Conservation (phyloP, 345 rosid genomes). For the Eutrema japonicum region DNA sequence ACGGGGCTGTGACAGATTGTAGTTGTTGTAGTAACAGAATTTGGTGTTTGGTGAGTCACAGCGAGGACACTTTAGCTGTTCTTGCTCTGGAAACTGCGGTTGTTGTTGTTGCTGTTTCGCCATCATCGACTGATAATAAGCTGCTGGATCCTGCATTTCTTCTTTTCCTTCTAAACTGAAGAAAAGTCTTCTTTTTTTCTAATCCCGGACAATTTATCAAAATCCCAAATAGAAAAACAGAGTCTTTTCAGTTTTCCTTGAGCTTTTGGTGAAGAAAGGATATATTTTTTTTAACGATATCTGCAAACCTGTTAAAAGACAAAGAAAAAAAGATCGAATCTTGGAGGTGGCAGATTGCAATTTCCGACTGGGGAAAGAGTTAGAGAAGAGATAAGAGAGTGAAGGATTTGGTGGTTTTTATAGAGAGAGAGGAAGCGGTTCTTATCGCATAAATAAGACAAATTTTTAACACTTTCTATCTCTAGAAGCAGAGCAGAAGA, state of each 20-base stretch:
- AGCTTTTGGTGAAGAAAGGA: background rate
- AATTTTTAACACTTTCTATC: constrained; percentile 19
- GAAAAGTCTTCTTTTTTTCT: background rate
- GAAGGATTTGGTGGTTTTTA: background rate
- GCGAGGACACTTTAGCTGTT: constrained; percentile 47
- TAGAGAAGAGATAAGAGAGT: background rate
- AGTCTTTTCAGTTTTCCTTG: background rate
- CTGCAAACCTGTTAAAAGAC: constrained; percentile 10
- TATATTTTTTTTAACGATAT: background rate
- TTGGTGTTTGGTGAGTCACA: constrained; percentile 46
- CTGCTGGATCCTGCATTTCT: constrained; percentile 47
- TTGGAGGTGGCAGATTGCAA: constrained; percentile 6
- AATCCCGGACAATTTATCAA: background rate
- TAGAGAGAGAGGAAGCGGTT: constrained; percentile 5
- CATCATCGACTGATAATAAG: constrained; percentile 47
- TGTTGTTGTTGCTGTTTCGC: constrained; percentile 31
- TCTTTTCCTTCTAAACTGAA: background rate
- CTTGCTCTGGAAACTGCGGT: constrained; percentile 40
- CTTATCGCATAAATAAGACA: constrained; percentile 35
- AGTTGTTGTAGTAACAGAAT: constrained; percentile 49
- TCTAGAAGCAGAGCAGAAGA: background rate
- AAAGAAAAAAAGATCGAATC: background rate
- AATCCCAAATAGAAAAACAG: constrained; percentile 2
- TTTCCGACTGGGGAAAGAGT: background rate
- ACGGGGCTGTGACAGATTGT: constrained; percentile 46